Percentiles rank a stretch among this genome's conserved stretches.
Conservation (phyloP, 2,329 filamentous ascomycete species). For the Emmonsia crescens region DNA sequence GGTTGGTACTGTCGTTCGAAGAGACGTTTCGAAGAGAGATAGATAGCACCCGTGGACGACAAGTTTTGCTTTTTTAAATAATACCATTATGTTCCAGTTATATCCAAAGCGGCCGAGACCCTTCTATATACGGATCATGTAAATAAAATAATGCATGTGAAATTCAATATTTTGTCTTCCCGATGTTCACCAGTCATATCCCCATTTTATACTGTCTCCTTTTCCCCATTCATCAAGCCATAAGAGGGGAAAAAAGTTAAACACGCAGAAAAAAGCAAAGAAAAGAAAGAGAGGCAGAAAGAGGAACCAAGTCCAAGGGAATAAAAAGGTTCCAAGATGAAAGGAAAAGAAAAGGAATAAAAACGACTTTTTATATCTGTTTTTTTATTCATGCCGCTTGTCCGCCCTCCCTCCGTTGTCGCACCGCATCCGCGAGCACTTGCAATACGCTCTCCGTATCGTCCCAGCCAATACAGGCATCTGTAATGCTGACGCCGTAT, state of each 20-base stretch:
- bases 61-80: neutral
- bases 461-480: constrained; percentile 92
- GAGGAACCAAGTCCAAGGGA: no score
- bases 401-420: constrained; percentile 42
- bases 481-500: constrained; percentile 93
- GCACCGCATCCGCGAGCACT: constrained; percentile 67
- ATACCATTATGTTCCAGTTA: neutral
- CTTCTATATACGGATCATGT: neutral
- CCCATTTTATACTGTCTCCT: neutral
- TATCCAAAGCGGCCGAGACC: neutral
- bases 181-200: neutral
- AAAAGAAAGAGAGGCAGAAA: neutral
- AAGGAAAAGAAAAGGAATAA: neutral
- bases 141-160: neutral
- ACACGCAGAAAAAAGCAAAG: neutral
- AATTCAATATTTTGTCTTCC: neutral
- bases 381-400: neutral
- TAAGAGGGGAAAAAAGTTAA: no score
- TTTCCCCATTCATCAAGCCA: neutral
- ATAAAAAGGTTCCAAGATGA: neutral
- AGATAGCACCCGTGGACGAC: no score
- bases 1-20: no score
- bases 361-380: neutral
- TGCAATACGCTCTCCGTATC: constrained; percentile 74
- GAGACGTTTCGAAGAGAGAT: neutral